These are phyloP conservation scores for Fusarium poae DNA, from an alignment of 2,329 filamentous ascomycete genomes.

Conservation along the genomic window DNA sequence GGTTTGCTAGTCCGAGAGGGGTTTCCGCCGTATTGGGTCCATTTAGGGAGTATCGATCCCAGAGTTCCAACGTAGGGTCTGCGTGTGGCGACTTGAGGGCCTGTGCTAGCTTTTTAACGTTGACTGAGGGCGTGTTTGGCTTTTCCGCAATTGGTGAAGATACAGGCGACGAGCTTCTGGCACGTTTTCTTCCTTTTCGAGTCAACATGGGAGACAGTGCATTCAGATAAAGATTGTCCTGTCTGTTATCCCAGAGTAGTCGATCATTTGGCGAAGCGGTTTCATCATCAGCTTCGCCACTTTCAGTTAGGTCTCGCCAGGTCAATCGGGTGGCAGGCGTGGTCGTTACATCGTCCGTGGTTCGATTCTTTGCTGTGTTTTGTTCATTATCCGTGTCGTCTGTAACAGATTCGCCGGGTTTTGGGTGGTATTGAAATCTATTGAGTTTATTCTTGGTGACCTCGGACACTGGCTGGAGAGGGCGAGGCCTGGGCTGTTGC, in stretches of 20 bases:
- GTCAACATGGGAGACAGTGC: conserved; percentile 63
- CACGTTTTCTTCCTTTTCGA: conserved; percentile 72
- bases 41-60: conserved; percentile 77
- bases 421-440: conserved; percentile 62
- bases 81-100: conserved; percentile 75
- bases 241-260: conserved; percentile 70
- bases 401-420: conserved; percentile 33
- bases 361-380: conserved; percentile 4
- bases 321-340: conserved; percentile 67
- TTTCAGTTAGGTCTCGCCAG: conserved; percentile 70
- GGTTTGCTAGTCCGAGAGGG: conserved; percentile 64
- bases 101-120: conserved; percentile 69
- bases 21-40: conserved; percentile 57
- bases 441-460: conserved; percentile 72
- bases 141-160: conserved; percentile 72
- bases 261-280: conserved; percentile 71
- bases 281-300: conserved; percentile 58
- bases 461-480: conserved; percentile 66
- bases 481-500: conserved; percentile 53
- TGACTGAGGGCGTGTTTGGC: conserved; percentile 61
- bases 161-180: conserved; percentile 78
- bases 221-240: conserved; percentile 57
- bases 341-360: conserved; percentile 43
- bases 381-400: conserved; percentile 37
- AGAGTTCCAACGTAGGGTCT: conserved; percentile 80